phyloP scores from a whole-genome alignment of 2,329 filamentous ascomycete species.

The Fusarium cyanostomum region DNA sequence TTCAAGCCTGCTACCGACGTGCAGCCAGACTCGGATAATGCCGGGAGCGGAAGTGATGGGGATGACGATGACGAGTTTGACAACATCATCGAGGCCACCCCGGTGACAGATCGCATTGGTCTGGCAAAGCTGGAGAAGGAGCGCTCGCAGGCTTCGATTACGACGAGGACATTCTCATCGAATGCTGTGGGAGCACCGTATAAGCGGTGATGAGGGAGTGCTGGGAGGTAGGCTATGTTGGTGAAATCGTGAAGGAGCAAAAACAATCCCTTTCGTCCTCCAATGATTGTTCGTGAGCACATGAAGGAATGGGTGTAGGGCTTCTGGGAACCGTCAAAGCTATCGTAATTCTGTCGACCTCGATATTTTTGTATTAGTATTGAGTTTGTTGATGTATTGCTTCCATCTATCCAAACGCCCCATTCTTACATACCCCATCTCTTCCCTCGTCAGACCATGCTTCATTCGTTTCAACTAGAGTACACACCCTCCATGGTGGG shows the following conservation, averaged over 20 bases:
- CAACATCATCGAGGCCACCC: conserved; percentile 90
- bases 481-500: conserved; percentile 16
- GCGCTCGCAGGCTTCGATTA: conserved; percentile 57
- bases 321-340: not conserved
- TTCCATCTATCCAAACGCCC: not conserved
- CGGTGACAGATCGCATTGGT: conserved; percentile 86
- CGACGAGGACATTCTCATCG: conserved; percentile 62
- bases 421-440: conserved; percentile 2
- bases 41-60: conserved; percentile 46
- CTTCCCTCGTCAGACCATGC: conserved; percentile 19
- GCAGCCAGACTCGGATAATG: conserved; percentile 77
- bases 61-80: conserved; percentile 83
- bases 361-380: conserved; percentile 11
- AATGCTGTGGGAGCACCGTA: conserved; percentile 59
- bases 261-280: not conserved
- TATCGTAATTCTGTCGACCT: not conserved
- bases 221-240: not conserved
- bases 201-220: conserved; percentile 50
- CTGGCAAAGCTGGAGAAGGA: conserved; percentile 66
- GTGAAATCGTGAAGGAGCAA: not conserved
- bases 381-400: conserved; percentile 18
- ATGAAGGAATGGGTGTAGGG: not conserved
- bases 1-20: conserved; percentile 70
- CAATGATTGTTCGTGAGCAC: not conserved
- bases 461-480: conserved; percentile 16